Evolutionary conservation across 2,329 filamentous ascomycete species (phyloP).

Genomic region (Eurotiales sp.): DNA sequence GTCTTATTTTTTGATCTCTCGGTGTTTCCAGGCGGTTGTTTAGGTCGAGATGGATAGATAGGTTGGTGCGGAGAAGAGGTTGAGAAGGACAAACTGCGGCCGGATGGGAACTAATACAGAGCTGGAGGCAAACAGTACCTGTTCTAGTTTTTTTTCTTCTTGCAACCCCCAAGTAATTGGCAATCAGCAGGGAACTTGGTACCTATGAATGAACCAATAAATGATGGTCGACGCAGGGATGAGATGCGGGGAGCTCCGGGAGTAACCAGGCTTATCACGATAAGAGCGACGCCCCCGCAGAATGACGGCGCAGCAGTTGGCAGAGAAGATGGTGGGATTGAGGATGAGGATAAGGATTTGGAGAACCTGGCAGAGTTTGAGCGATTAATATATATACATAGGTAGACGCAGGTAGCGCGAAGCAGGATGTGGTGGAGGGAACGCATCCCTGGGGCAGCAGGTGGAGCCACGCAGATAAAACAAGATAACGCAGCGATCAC

Average conservation of each 20-base stretch:
- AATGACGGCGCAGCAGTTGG: background rate
- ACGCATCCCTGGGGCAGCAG: background rate
- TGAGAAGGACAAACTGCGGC: background rate
- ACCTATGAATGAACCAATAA: too few relatives aligned
- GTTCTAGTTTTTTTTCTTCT: background rate
- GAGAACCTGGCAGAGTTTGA: too few relatives aligned
- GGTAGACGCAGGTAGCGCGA: background rate
- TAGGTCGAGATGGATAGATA: too few relatives aligned
- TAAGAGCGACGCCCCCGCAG: slow-evolving; percentile 16
- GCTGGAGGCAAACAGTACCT: background rate
- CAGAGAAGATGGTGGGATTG: background rate
- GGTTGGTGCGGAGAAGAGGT: too few relatives aligned
- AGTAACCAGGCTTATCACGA: slow-evolving; percentile 13
- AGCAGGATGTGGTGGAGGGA: background rate
- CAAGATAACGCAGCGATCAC: slow-evolving; percentile 1
- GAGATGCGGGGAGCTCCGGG: slow-evolving; percentile 13
- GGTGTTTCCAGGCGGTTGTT: too few relatives aligned
- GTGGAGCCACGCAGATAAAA: background rate
- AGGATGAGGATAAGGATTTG: too few relatives aligned
- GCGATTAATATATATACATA: too few relatives aligned
- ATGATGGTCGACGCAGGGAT: too few relatives aligned
- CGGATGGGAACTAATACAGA: background rate
- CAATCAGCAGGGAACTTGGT: too few relatives aligned
- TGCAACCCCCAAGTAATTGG: background rate
- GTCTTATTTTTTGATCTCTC: too few relatives aligned